Conservation (phyloP, 768 basidiomycete genomes). For the Kwoniella newhampshirensis region DNA sequence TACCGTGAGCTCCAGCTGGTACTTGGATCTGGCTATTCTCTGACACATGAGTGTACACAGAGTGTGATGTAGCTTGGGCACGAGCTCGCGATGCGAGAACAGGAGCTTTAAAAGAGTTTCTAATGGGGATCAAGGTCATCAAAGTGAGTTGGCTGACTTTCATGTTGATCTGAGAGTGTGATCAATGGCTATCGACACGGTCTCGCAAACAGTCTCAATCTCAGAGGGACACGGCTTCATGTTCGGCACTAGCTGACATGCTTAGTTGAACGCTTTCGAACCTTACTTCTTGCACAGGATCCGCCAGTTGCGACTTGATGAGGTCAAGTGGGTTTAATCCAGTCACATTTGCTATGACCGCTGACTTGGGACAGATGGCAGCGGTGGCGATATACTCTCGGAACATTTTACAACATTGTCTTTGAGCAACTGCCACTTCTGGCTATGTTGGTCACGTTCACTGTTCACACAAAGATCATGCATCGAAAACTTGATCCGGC, state of each 20-base stretch:
- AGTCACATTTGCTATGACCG: background rate
- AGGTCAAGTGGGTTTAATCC: slow-evolving; percentile 33
- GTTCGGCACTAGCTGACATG: too few species aligned
- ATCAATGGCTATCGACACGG: too few species aligned
- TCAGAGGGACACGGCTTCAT: too few species aligned
- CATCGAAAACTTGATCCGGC: slow-evolving; percentile 36
- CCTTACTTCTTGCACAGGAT: slow-evolving; percentile 35
- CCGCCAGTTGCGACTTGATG: slow-evolving; percentile 25
- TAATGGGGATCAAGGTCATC: slow-evolving; percentile 46
- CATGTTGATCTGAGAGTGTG: background rate
- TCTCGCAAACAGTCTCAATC: too few species aligned
- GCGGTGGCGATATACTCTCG: slow-evolving; percentile 45
- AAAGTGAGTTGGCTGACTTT: slow-evolving; percentile 39
- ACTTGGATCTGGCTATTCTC: background rate
- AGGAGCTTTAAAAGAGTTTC: slow-evolving; percentile 42
- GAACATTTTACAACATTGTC: slow-evolving; percentile 47
- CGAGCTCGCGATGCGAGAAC: slow-evolving; percentile 37
- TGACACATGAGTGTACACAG: slow-evolving; percentile 21
- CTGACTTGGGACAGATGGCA: slow-evolving; percentile 29
- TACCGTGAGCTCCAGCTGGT: slow-evolving; percentile 28
- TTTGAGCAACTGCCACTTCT: slow-evolving; percentile 38
- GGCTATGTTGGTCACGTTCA: slow-evolving; percentile 38
- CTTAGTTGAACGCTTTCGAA: slow-evolving; percentile 46
- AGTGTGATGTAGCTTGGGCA: slow-evolving; percentile 42
- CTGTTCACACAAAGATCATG: slow-evolving; percentile 45